Evolutionary conservation across 495 filamentous ascomycete species (phyloP).

Genomic region (Saxophila tyrrhenica): DNA sequence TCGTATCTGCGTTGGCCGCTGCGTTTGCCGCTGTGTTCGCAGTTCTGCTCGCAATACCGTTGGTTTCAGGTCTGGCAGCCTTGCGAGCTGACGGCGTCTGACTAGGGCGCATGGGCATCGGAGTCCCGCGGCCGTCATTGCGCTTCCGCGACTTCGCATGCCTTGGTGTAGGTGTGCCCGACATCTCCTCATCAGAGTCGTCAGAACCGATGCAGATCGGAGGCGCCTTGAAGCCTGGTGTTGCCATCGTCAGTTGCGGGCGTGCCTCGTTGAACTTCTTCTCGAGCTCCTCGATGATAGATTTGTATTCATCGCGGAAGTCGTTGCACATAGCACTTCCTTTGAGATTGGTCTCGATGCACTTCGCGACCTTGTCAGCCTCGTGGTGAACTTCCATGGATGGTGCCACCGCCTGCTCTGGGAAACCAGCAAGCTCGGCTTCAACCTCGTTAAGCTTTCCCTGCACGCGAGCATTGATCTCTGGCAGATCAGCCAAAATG

Average conservation of each 20-base stretch:
- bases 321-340: constrained; percentile 20
- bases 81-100: neutral
- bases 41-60: neutral
- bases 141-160: constrained; percentile 13
- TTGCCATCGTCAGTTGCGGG: constrained; percentile 12
- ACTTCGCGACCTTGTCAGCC: constrained; percentile 12
- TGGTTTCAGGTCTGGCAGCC: neutral
- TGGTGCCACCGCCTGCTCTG: constrained; percentile 25
- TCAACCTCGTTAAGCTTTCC: constrained; percentile 20
- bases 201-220: neutral
- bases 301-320: constrained; percentile 21
- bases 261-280: constrained; percentile 9
- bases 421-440: constrained; percentile 24
- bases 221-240: constrained; percentile 1
- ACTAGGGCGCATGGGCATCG: neutral
- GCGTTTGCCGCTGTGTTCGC: too few relatives aligned
- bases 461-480: constrained; percentile 26
- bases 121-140: constrained; percentile 1
- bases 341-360: constrained; percentile 12
- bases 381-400: constrained; percentile 18
- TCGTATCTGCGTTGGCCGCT: neutral
- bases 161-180: neutral
- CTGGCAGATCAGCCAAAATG: constrained; percentile 22
- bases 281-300: constrained; percentile 10
- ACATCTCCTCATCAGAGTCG: constrained; percentile 1